phyloP scores from a whole-genome alignment of 1,139 yeast species.

The Protomyces arabidopsidicola region DNA sequence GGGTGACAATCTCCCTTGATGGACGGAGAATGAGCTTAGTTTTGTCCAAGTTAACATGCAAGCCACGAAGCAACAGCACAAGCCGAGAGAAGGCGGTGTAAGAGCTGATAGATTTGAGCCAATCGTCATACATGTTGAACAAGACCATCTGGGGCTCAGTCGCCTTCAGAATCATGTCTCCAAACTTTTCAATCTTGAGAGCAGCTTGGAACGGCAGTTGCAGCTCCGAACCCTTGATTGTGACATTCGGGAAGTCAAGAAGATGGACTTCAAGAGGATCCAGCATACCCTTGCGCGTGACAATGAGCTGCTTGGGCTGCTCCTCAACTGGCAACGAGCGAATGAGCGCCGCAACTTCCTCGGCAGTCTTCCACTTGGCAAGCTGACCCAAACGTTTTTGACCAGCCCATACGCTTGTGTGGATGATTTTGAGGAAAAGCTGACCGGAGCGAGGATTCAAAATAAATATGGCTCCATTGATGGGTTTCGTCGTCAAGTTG shows the following conservation, averaged over 20 bases:
- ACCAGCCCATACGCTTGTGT: slow-evolving; percentile 95
- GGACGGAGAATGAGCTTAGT: slow-evolving; percentile 74
- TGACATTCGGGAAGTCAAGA: slow-evolving; percentile 91
- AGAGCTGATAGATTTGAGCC: slow-evolving; percentile 78
- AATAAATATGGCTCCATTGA: slow-evolving; percentile 88
- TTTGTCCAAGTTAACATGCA: slow-evolving; percentile 70
- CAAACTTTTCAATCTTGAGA: slow-evolving; percentile 71
- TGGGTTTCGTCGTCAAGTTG: slow-evolving; percentile 83
- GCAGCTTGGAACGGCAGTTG: slow-evolving; percentile 87
- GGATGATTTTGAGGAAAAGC: slow-evolving; percentile 79
- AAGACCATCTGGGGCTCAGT: slow-evolving; percentile 90
- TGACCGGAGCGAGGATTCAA: slow-evolving; percentile 89
- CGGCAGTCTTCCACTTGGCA: slow-evolving; percentile 98
- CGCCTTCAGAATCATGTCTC: slow-evolving; percentile 75
- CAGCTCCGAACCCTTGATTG: slow-evolving; percentile 84
- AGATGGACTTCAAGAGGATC: slow-evolving; percentile 96
- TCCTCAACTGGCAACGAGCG: slow-evolving; percentile 88
- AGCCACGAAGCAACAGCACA: slow-evolving; percentile 70
- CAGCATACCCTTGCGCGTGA: slow-evolving; percentile 81
- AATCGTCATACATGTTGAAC: slow-evolving; percentile 88
- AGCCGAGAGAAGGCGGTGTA: slow-evolving; percentile 92
- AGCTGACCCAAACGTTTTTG: slow-evolving; percentile 90
- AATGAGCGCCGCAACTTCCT: slow-evolving; percentile 87
- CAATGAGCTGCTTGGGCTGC: slow-evolving; percentile 88
- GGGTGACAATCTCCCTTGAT: slow-evolving; percentile 62